Base-by-base conservation (phyloP, 805 yeast species). In the Candida corydali region DNA sequence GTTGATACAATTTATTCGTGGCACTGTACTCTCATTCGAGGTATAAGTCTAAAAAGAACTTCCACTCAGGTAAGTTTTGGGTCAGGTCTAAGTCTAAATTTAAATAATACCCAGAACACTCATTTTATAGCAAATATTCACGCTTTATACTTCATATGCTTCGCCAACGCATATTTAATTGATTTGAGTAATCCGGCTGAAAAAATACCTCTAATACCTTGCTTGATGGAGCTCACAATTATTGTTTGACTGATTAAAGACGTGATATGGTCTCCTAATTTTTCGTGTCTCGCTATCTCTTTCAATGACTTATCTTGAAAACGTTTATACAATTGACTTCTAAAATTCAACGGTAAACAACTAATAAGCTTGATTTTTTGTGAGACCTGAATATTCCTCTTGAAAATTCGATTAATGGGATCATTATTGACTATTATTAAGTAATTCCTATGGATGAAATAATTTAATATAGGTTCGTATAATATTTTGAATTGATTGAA, bases 181-280 rank as follows among this genome's bases (percentile, higher is more conserved):
- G 89, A 78, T 53, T 83, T 85, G 14, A 65, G 53, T 1, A 84
- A 34, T 1, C 98, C 98, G 1, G 98, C 96, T 3, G 95, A 87
- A 28, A 86, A 63, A 1, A 91, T 50, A 0, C 98, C 98, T 57
- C 91, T 88, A 12, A 78, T 44, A 20, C 86, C 77, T 58, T 93
- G 98, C 7, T 78, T 58, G 11, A 80, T 53, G 11, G 95, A 85
- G n/a, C 93, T 81, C 52, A 63, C 61, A 29, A 66, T 67, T 6
- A 89, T 88, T 1, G 83, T 82, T 17, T 41, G 31, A 23, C 38
- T 41, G 8, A 57, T 44, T 6, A 49, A 36, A 17, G 37, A 42
- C 5, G 35, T 48, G 26, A 60, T 36, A 28, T 50, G 49, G 18
- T 50, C 40, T 12, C 46, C 38, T 36, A 58, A 52, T 23, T 58